Base-by-base conservation (phyloP, 176 grass and related monocot genomes). In the Panicum miliaceum region DNA sequence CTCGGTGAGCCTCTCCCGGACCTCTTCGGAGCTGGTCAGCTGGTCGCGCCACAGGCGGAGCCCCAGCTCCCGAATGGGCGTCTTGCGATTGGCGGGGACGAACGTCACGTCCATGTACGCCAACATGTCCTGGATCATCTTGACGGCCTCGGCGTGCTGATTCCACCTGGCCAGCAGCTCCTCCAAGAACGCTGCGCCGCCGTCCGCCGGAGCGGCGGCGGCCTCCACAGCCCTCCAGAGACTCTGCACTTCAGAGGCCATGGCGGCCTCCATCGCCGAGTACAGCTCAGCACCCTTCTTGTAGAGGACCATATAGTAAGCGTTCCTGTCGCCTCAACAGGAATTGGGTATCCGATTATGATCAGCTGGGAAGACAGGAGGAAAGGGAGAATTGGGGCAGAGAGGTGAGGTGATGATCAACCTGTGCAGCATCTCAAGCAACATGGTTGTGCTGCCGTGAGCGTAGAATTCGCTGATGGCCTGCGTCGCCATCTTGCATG, bases 121-220 rank as follows among this genome's bases (percentile, higher is more conserved):
- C 11, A 79, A 27, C 0, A 68, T 52, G 26, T 61, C 9, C 1
- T 20, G 0, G 59, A 41, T 52, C 43, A 52, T 12, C 5, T 51
- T 16, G 25, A 84, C 48, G 14, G 81, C 74, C 5, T 46, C 13
- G 37, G 15, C 36, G 68, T 89, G 87, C 37, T 22, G 64, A 19
- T 22, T 35, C 86, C 86, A 84, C 51, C 46, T 84, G 57, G 50
- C 23, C 20, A 80, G 40, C 35, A 89, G 48, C 87, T 89, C 76
- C 81, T 40, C 19, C 27, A 83, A 53, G 81, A 78, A 83, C 20
- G 40, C 29, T 2, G 10, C 23, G 25, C 7, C 22, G 40, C 46
- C 63, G 22, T 46, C 52, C 42, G 3, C 35, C 42, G 16, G 66
- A 69, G 41, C 47, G 43, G 81, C 75, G 22, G 10, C 51, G 13